These are phyloP conservation scores for Naganishia vishniacii DNA, from an alignment of 768 basidiomycete genomes.

Conservation along the genomic window DNA sequence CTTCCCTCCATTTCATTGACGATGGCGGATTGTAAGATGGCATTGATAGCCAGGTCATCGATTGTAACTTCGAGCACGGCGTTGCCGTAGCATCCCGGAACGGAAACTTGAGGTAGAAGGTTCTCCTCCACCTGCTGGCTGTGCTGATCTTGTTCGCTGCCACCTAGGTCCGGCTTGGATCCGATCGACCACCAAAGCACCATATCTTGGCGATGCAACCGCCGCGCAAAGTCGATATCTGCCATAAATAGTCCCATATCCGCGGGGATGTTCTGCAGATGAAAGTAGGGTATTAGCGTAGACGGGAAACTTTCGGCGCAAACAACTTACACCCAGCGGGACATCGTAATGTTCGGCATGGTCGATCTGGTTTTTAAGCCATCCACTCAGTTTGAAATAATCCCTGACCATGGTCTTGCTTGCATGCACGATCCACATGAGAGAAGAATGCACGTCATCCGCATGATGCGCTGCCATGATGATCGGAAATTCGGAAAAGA, in stretches of 20 bases:
- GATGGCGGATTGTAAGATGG: constrained; percentile 84
- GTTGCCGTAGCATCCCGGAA: constrained; percentile 81
- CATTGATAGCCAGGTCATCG: constrained; percentile 86
- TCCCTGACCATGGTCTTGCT: constrained; percentile 76
- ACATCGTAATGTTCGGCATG: constrained; percentile 87
- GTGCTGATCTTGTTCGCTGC: constrained; percentile 78
- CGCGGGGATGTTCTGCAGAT: constrained; percentile 67
- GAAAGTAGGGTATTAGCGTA: background rate
- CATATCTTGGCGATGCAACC: constrained; percentile 78
- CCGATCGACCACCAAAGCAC: constrained; percentile 95
- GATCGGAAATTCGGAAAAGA: constrained; percentile 76
- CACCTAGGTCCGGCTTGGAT: constrained; percentile 84
- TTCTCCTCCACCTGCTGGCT: constrained; percentile 61
- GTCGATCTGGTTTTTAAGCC: constrained; percentile 72
- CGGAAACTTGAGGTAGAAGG: constrained; percentile 74
- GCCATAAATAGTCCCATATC: constrained; percentile 82
- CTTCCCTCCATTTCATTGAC: constrained; percentile 97
- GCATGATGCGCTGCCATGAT: constrained; percentile 64
- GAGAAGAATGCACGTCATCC: constrained; percentile 61
- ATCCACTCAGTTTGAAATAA: constrained; percentile 69
- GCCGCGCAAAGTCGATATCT: constrained; percentile 84
- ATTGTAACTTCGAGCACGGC: constrained; percentile 86
- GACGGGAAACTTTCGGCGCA: background rate
- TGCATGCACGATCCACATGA: constrained; percentile 83
- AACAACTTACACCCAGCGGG: constrained; percentile 60